Evolutionary conservation across 345 rosid species (phyloP), one percentile per base, ranked within the genome.

Genomic region (Excoecaria agallocha): DNA sequence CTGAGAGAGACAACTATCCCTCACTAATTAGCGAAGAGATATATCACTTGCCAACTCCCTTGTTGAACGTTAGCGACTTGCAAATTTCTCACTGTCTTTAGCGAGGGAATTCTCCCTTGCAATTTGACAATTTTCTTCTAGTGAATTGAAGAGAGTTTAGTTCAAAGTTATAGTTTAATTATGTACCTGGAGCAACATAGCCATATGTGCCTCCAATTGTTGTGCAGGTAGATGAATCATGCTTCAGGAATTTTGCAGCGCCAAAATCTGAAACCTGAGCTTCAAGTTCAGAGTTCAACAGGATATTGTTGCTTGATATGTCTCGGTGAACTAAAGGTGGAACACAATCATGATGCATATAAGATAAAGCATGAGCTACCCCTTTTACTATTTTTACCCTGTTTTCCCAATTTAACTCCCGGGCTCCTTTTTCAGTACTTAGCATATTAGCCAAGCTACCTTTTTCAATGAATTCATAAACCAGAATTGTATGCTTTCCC

Each of bases 381-480:
- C 66, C 82, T 38, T 69, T 72, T 8, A 78, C 12, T 20, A 70
- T 19, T 38, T 57, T 57, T 8, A 74, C 15, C 74, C 86, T 74
- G 60, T 74, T 77, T 11, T n/a, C 25, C 84, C 86, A 80, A n/a
- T 78, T 78, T 24, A 83, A 60, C n/a, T 72, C 62, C 22, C 1
- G 54, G 1, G 74, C 80, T 62, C 39, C 49, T 56, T 68, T 25
- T 3, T 69, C 76, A 12, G 57, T 59, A 45, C 72, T 66, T 25
- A 83, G 73, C 24, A 73, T 45, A 12, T 56, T 17, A 2, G 71
- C 74, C 69, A 80, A 59, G 72, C 86, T 83, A n/a, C 84, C 86
- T 20, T 6, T 78, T 46, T 75, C 74, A 9, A 83, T 35, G 62
- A 45, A 83, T 73, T 83, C 73, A 38, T 60, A 78, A n/a, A 78